Percentiles rank a stretch among this genome's conserved stretches.
These are phyloP conservation scores for Cladophialophora yegresii DNA, from an alignment of 2,329 filamentous ascomycete genomes.

Conservation along the genomic window DNA sequence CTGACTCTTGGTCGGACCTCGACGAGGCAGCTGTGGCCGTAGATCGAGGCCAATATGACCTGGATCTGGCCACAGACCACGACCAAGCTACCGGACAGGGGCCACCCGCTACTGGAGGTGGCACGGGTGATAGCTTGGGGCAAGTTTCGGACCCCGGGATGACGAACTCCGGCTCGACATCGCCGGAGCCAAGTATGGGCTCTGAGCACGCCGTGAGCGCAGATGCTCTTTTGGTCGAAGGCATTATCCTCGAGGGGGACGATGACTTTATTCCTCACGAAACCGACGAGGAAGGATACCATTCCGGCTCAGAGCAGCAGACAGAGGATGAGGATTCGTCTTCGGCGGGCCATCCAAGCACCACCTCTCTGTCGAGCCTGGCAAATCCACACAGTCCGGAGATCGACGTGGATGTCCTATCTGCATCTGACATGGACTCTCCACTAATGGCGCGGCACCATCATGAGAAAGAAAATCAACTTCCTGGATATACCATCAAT, in stretches of 20 bases:
- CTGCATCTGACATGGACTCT: conserved; percentile 1
- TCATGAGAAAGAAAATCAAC: neutral
- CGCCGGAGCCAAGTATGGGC: neutral
- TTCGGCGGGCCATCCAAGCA: conserved; percentile 13
- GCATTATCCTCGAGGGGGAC: conserved; percentile 4
- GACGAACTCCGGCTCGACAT: neutral
- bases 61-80: neutral
- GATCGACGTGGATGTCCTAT: conserved; percentile 9
- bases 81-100: neutral
- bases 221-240: conserved; percentile 2
- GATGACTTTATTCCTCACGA: conserved; percentile 24
- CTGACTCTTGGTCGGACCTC: conserved; percentile 28
- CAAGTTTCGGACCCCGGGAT: neutral
- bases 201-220: neutral
- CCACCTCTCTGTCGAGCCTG: conserved; percentile 16
- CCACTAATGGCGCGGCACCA: neutral
- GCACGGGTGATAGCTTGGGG: neutral
- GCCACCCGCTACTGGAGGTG: neutral
- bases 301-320: conserved; percentile 13
- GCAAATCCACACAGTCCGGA: conserved; percentile 15
- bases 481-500: neutral
- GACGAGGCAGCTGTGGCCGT: conserved; percentile 10
- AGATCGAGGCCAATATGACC: neutral
- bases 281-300: conserved; percentile 16
- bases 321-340: conserved; percentile 10